Evolutionary conservation across 2,329 filamentous ascomycete genomes (phyloP).

Genomic region (Cladosporium sphaerospermum): DNA sequence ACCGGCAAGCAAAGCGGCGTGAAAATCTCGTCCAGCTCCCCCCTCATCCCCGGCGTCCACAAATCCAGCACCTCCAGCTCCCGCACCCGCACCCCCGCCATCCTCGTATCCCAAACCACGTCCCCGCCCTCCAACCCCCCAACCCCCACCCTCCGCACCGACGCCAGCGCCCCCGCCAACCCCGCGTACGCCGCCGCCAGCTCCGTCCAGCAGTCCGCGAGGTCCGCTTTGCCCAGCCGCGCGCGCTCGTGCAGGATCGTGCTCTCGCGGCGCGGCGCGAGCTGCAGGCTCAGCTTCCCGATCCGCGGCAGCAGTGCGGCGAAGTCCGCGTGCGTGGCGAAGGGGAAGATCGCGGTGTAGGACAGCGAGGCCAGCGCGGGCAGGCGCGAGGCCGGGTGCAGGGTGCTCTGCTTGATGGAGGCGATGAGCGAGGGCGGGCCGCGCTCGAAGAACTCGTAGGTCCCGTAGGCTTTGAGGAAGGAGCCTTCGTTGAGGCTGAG

Average conservation of each 20-base stretch:
- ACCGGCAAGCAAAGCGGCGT: slow-evolving; percentile 23
- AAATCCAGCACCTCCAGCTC: slow-evolving; percentile 15
- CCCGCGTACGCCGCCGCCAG: slow-evolving; percentile 21
- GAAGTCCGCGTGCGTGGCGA: slow-evolving; percentile 24
- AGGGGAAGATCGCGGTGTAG: slow-evolving; percentile 32
- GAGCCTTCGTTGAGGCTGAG: slow-evolving; percentile 69
- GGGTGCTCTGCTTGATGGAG: slow-evolving; percentile 24
- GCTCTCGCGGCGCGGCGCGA: slow-evolving; percentile 37
- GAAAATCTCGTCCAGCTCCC: slow-evolving; percentile 24
- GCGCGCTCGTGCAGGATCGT: slow-evolving; percentile 33
- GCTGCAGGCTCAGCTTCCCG: slow-evolving; percentile 32
- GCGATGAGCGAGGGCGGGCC: slow-evolving; percentile 38
- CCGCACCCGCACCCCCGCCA: neutral
- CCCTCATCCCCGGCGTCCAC: slow-evolving; percentile 16
- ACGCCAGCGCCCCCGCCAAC: slow-evolving; percentile 12
- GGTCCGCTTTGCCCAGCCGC: slow-evolving; percentile 37
- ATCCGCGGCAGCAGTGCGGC: slow-evolving; percentile 20
- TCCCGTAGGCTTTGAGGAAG: slow-evolving; percentile 62
- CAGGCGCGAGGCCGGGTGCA: slow-evolving; percentile 14
- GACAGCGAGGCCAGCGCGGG: slow-evolving; percentile 25
- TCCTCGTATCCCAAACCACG: neutral
- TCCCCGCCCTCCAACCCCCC: neutral
- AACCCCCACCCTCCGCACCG: neutral
- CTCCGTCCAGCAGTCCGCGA: slow-evolving; percentile 35
- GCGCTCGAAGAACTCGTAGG: slow-evolving; percentile 65